phyloP scores from a whole-genome alignment of 805 yeast genomes.

The Candida schatavii region DNA sequence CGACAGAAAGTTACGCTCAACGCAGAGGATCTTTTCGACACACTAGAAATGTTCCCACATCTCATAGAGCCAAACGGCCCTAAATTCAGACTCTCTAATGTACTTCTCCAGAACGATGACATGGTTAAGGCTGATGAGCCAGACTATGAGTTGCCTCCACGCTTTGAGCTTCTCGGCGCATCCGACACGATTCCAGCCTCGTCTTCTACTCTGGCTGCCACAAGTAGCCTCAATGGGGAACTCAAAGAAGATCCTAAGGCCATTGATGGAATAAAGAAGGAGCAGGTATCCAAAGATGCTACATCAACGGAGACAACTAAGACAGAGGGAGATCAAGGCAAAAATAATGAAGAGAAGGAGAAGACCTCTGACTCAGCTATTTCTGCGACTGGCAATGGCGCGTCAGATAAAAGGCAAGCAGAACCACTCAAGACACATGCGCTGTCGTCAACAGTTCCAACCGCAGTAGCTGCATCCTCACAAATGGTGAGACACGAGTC shows the following conservation, averaged over 20 bases:
- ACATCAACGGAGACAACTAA: neutral
- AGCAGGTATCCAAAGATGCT: neutral
- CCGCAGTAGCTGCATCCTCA: conserved; percentile 4
- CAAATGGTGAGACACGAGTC: conserved; percentile 17
- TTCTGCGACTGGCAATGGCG: neutral
- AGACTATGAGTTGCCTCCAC: conserved; percentile 31
- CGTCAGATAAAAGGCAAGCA: conserved; percentile 6
- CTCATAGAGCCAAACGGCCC: conserved; percentile 69
- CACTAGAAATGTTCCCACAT: conserved; percentile 63
- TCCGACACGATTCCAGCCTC: conserved; percentile 17
- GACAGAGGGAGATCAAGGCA: neutral
- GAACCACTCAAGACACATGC: neutral
- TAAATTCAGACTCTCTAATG: conserved; percentile 45
- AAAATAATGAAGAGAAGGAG: neutral
- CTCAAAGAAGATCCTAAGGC: conserved; percentile 5
- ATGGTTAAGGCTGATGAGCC: conserved; percentile 23
- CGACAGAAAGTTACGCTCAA: conserved; percentile 43
- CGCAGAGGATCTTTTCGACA: conserved; percentile 64
- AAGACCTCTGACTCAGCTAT: neutral
- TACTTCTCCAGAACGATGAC: conserved; percentile 58
- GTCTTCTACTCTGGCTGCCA: conserved; percentile 1
- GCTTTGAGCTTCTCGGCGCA: conserved; percentile 14
- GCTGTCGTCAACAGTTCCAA: too few species aligned
- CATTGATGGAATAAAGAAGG: conserved; percentile 5
- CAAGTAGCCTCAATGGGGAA: conserved; percentile 18